These are phyloP conservation scores for Plasmodium relictum DNA, from an alignment of 169 alveolate species.

Conservation along the genomic window DNA sequence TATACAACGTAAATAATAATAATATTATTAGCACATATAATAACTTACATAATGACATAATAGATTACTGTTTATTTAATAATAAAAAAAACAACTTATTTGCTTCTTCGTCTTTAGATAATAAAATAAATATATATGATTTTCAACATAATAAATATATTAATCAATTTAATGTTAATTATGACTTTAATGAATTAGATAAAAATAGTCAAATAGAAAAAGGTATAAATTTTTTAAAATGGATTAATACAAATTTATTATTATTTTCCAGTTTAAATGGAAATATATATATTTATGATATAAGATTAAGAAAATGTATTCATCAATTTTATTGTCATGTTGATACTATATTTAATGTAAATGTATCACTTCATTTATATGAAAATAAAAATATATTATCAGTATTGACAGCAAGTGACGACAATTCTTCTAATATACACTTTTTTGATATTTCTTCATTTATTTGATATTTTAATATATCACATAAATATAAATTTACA, in stretches of 20 bases:
- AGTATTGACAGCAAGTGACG: conserved; percentile 70
- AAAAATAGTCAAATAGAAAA: conserved; percentile 34
- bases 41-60: conserved; percentile 46
- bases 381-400: conserved; percentile 43
- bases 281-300: conserved; percentile 61
- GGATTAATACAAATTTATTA: conserved; percentile 56
- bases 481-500: too few species aligned
- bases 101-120: conserved; percentile 71
- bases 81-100: conserved; percentile 48
- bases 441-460: conserved; percentile 35
- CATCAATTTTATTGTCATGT: conserved; percentile 71
- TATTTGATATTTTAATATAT: neutral
- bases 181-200: conserved; percentile 30
- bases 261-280: conserved; percentile 75
- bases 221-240: conserved; percentile 55
- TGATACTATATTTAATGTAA: conserved; percentile 58
- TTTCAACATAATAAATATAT: conserved; percentile 45
- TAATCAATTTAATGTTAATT: conserved; percentile 43
- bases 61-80: conserved; percentile 66
- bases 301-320: conserved; percentile 52
- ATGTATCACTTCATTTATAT: conserved; percentile 57
- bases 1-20: conserved; percentile 38
- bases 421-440: conserved; percentile 52
- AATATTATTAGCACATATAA: conserved; percentile 28
- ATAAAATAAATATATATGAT: conserved; percentile 46